These are phyloP conservation scores for Hippophae tibetana DNA, from an alignment of 306 rosid genomes.

Conservation along the genomic window DNA sequence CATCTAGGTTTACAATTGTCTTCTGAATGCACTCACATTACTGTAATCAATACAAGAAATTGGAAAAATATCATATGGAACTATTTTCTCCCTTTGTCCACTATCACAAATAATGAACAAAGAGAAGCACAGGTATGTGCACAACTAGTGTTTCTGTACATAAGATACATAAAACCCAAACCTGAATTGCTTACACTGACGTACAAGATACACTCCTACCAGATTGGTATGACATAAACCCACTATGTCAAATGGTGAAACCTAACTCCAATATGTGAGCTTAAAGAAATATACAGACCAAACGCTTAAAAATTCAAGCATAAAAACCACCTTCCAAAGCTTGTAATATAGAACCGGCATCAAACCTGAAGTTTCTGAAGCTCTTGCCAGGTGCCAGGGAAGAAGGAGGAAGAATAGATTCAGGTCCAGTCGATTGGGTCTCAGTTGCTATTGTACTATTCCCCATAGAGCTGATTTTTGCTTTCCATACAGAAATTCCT, in stretches of 20 bases:
- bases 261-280: constrained; percentile 22
- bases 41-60: neutral
- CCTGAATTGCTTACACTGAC: constrained; percentile 28
- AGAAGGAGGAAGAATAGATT: constrained; percentile 34
- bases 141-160: constrained; percentile 38
- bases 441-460: constrained; percentile 42
- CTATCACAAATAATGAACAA: constrained; percentile 7
- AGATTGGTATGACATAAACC: neutral
- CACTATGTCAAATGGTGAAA: constrained; percentile 7
- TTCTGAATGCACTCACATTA: too few relatives aligned
- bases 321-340: constrained; percentile 68
- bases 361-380: constrained; percentile 72
- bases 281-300: constrained; percentile 26
- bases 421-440: constrained; percentile 46
- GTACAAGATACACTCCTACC: constrained; percentile 17
- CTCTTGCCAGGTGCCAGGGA: constrained; percentile 54
- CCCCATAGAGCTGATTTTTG: constrained; percentile 54
- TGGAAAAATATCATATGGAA: neutral
- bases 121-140: constrained; percentile 17
- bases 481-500: constrained; percentile 81
- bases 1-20: too few relatives aligned
- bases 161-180: constrained; percentile 36
- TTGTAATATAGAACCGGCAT: constrained; percentile 43
- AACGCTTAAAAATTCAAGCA: constrained; percentile 27
- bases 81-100: constrained; percentile 2